Evolutionary conservation across 75 land plant genomes (phyloP).

Genomic region (Cunninghamia lanceolata): DNA sequence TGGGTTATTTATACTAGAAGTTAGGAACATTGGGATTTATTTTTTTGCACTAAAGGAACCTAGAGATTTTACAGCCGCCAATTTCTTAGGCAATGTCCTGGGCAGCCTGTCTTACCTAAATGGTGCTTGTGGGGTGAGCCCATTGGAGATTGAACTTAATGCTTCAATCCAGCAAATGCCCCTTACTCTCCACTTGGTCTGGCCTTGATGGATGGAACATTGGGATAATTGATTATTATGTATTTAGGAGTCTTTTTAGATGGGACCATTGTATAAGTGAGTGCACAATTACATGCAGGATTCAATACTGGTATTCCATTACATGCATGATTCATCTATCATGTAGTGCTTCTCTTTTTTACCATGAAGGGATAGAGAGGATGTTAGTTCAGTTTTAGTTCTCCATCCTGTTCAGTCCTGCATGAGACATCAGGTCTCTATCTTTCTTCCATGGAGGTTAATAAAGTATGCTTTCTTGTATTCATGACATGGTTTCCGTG

Average conservation of each 20-base stretch:
- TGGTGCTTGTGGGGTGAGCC: neutral
- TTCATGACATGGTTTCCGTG: neutral
- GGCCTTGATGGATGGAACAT: neutral
- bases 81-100: neutral
- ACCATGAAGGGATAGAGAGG: neutral
- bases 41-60: neutral
- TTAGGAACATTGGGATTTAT: neutral
- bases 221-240: neutral
- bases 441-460: neutral
- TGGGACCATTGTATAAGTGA: neutral
- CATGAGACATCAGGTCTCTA: neutral
- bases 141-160: neutral
- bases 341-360: neutral
- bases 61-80: neutral
- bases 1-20: neutral
- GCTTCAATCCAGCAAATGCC: neutral
- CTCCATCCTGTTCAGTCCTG: neutral
- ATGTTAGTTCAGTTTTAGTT: neutral
- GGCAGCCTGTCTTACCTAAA: neutral
- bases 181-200: neutral
- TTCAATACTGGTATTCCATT: neutral
- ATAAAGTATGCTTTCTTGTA: neutral
- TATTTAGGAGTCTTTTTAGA: neutral
- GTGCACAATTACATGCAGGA: neutral
- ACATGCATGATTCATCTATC: neutral